These are phyloP conservation scores for Cajanus cajan DNA, from an alignment of 306 rosid genomes.

Conservation along the genomic window DNA sequence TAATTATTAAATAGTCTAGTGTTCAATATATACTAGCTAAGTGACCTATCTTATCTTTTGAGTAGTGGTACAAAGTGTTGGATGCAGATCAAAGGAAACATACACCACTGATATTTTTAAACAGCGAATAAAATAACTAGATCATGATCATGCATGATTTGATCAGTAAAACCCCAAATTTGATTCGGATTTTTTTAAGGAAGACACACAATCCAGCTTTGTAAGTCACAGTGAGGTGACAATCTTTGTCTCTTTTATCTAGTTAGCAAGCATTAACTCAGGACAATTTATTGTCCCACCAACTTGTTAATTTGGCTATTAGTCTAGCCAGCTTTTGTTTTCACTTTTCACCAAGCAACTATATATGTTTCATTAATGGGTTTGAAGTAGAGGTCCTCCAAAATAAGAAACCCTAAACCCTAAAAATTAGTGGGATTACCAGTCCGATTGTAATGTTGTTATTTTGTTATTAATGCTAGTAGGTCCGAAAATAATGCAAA, in stretches of 20 bases:
- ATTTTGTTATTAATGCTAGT: not conserved
- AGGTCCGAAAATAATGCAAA: not conserved
- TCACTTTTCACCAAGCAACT: not conserved
- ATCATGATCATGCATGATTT: not conserved
- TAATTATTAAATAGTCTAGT: not conserved
- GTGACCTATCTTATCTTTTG: not conserved
- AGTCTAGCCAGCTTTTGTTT: not conserved
- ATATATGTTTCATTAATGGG: not conserved
- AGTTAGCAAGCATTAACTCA: constrained; percentile 5
- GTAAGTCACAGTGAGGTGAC: not conserved
- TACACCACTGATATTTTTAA: not conserved
- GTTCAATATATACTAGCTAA: not conserved
- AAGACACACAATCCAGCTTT: not conserved
- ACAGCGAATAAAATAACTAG: not conserved
- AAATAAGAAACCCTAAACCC: not conserved
- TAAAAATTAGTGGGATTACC: not conserved
- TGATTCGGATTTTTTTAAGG: not conserved
- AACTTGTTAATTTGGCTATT: not conserved
- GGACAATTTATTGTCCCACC: not conserved
- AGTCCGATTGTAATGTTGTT: not conserved
- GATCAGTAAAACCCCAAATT: not conserved
- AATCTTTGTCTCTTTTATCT: not conserved
- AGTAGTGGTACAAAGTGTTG: not conserved
- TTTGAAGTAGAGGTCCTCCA: not conserved
- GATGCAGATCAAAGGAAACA: not conserved